Evolutionary conservation across 1,139 yeast species (phyloP), one percentile per base, ranked within the genome.

Genomic region (Scheffersomyces parashehatae): DNA sequence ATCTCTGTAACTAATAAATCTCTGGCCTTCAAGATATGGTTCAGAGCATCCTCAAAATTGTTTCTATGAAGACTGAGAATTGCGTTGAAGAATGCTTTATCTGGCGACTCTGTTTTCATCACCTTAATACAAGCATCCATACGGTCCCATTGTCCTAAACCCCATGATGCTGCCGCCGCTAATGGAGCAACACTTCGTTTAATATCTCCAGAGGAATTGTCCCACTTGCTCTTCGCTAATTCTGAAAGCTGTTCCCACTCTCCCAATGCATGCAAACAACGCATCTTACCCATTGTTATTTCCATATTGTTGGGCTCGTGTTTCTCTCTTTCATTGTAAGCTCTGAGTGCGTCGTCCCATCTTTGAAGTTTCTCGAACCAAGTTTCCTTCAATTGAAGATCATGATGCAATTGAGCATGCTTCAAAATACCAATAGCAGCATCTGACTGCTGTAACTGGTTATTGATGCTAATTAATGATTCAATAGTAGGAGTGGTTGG

Each of bases 121-220:
- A 88, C 96, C 48, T 82, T 75, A 45, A 91, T 90, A 58, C 91
- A 95, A 8, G 87, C 79, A 58, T 89, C 97, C 93, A 95, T 91
- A 56, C 89, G 77, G 56, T 90, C 97, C 99, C 99, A 95, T 61
- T 89, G 95, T 2, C 93, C 93, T 39, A 93, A 73, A n/a, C 98
- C 98, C 99, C 99, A 93, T 0, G 98, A 89, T 0, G 99, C 98
- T 2, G 98, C 98, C 0, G 98, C 99, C 0, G 99, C 99, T 43
- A 95, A 70, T 1, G 99, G 99, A 1, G 99, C 98, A 52, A 95
- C 91, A n/a, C 85, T 81, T 47, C 96, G 73, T 55, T 84, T 80
- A 39, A 82, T 82, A 26, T 88, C 97, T 38, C 82, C 77, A 3
- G 87, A 72, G 1, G 96, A 81, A 36, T 74, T 74, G 28, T 72